These are phyloP conservation scores for Penicillium decumbens DNA, from an alignment of 2,329 filamentous ascomycete species.

Conservation along the genomic window DNA sequence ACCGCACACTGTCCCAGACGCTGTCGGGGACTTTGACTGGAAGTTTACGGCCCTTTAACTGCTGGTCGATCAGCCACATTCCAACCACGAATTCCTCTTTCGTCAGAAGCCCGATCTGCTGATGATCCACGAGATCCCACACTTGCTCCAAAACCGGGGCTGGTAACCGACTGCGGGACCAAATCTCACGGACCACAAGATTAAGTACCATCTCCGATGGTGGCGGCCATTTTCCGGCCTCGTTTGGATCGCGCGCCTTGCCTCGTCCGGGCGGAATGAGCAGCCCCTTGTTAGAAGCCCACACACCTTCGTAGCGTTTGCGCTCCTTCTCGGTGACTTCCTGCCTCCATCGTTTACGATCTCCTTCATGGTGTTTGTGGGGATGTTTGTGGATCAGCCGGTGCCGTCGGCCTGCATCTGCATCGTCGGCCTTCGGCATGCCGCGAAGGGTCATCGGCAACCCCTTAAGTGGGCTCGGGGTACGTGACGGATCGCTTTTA, in stretches of 20 bases:
- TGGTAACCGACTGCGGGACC: conserved; percentile 45
- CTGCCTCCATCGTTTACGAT: conserved; percentile 44
- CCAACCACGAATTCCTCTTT: conserved; percentile 49
- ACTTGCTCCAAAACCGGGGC: conserved; percentile 39
- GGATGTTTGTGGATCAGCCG: conserved; percentile 43
- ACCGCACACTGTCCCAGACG: conserved; percentile 46
- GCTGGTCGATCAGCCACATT: conserved; percentile 49
- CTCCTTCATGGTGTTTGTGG: conserved; percentile 47
- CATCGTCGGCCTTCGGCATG: conserved; percentile 35
- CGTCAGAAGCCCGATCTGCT: conserved; percentile 35
- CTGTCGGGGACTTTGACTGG: conserved; percentile 44
- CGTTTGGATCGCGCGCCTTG: conserved; percentile 8
- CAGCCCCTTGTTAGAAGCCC: conserved; percentile 48
- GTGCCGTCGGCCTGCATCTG: conserved; percentile 28
- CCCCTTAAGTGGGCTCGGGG: conserved; percentile 35
- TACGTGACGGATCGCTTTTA: conserved; percentile 28
- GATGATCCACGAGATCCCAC: conserved; percentile 45
- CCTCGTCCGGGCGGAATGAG: conserved; percentile 26
- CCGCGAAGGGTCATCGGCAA: conserved; percentile 44
- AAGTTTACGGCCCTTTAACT: conserved; percentile 46
- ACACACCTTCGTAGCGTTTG: conserved; percentile 49
- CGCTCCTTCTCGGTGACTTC: conserved; percentile 44
- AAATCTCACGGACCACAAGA: conserved; percentile 47
- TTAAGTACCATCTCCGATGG: conserved; percentile 42
- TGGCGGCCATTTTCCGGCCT: conserved; percentile 20